Evolutionary conservation across 2,329 filamentous ascomycete genomes (phyloP), one percentile per base, ranked within the genome.

Genomic region (Aspergillus udagawae): DNA sequence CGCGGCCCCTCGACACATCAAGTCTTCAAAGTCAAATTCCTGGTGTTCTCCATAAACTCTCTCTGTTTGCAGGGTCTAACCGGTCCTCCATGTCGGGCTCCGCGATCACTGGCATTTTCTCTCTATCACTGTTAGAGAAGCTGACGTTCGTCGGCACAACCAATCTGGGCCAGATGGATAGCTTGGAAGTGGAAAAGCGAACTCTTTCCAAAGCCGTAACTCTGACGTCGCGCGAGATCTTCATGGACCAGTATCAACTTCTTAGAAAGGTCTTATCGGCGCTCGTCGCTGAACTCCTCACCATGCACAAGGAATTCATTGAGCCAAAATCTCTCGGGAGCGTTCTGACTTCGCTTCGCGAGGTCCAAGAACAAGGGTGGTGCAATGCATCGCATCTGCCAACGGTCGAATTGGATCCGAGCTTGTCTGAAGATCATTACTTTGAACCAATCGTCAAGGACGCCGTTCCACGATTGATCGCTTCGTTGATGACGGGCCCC

Each of bases 151-250:
- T 86, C 20, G 73, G 75, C 12, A 75, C 80, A 25, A 83, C 86
- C 0, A 82, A 77, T 49, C 74, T 91, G 42, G 80, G 80, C 49
- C 83, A 85, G 45, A 74, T 91, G 50, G 79, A 82, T 48, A 78
- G 88, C 20, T 77, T 91, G 0, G 86, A 89, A 70, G 76, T 79
- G 1, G 88, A 91, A 66, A 73, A 90, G 51, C 84, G 85, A 8
- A 76, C 82, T 3, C 75, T 90, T 58, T 84, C 83, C 9, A 78
- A 79, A 48, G 80, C 84, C 55, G 64, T 89, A 27, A 74, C 81
- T 50, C 68, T 73, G 38, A 78, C 83, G 57, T 80, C 80, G 54
- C 66, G 74, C 32, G 73, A 83, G 27, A 71, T 88, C 45, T 71
- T 78, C 3, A 69, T 75, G 14, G 80, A 86, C 63, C 80, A 84